These are phyloP conservation scores for Hypoxylon sp. DNA, from an alignment of 2,329 filamentous ascomycete genomes.

Conservation along the genomic window DNA sequence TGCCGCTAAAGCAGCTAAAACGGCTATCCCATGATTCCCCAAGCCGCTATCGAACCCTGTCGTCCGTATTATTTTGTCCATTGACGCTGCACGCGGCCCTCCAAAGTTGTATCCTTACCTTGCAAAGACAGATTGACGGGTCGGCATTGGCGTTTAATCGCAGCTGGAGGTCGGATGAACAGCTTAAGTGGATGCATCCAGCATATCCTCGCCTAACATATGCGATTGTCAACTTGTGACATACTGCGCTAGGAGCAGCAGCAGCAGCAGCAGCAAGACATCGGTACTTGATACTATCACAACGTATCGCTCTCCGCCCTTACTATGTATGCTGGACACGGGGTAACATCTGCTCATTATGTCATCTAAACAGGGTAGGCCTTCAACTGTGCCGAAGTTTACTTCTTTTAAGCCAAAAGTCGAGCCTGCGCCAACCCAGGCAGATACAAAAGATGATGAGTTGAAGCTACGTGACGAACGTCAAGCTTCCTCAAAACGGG, in stretches of 20 bases:
- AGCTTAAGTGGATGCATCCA: not conserved
- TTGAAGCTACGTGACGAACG: slow-evolving; percentile 14
- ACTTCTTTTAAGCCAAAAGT: slow-evolving; percentile 72
- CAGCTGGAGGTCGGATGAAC: not conserved
- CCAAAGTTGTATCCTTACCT: no score
- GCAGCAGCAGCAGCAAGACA: no score
- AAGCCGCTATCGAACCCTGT: not conserved
- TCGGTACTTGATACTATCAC: not conserved
- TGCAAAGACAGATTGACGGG: no score
- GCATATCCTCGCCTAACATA: not conserved
- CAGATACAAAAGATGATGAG: slow-evolving; percentile 25
- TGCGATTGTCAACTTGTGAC: not conserved
- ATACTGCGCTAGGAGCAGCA: no score
- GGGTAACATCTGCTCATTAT: slow-evolving; percentile 25
- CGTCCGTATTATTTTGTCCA: not conserved
- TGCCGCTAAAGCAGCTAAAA: slow-evolving; percentile 9
- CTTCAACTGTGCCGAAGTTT: slow-evolving; percentile 70
- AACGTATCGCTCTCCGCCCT: not conserved
- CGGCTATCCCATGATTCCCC: slow-evolving; percentile 2
- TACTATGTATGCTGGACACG: slow-evolving; percentile 1
- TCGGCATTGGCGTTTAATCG: no score
- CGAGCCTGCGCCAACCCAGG: slow-evolving; percentile 24
- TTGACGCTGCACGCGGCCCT: slow-evolving; percentile 11
- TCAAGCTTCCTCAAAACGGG: slow-evolving; percentile 10
- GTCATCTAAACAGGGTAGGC: slow-evolving; percentile 40